Evolutionary conservation across 2,329 filamentous ascomycete genomes (phyloP), one percentile per base, ranked within the genome.

Genomic region (Erysiphe neolycopersici): DNA sequence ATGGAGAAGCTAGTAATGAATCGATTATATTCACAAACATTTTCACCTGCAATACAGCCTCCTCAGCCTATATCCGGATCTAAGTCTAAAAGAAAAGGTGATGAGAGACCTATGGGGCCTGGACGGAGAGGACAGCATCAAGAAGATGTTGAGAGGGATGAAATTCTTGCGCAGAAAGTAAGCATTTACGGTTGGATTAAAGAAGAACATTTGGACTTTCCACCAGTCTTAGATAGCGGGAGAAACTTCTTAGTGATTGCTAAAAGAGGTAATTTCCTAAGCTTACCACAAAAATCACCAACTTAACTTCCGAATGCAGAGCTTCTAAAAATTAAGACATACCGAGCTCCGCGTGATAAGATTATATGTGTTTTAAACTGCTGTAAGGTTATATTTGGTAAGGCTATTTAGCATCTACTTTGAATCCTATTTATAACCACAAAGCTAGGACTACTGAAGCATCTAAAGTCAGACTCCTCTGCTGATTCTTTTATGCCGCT

Each of bases 1-100:
- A 98, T 98, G 89, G 89, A 98, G 63, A 98, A 98, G 59, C 68
- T 98, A 4, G 91, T 98, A 51, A 98, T 98, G 91, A 98, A 98
- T 58, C 69, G 91, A 45, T 64, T 98, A 4, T 98, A 98, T 59
- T 74, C 76, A 0, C 89, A 98, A 59, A 95, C 89, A 0, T 98
- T 98, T 58, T 94, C 87, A 0, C 89, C 89, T 0, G 82, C 82
- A 13, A 98, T 98, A 49, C 73, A 83, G 3, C 69, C 82, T 0
- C 78, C 83, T 3, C 79, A 83, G 47, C 76, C 77, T 2, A 69
- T 79, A 32, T 69, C 78, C 19, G 73, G 73, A 17, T 69, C 71
- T 31, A 76, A 79, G 58, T 69, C 76, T 19, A 76, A 72, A 60
- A 66, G 73, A 53, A 76, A 74, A 58, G 73, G 74, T 43, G 69